These are phyloP conservation scores for Leishmania major DNA, from an alignment of 208 protist species.

Conservation along the genomic window DNA sequence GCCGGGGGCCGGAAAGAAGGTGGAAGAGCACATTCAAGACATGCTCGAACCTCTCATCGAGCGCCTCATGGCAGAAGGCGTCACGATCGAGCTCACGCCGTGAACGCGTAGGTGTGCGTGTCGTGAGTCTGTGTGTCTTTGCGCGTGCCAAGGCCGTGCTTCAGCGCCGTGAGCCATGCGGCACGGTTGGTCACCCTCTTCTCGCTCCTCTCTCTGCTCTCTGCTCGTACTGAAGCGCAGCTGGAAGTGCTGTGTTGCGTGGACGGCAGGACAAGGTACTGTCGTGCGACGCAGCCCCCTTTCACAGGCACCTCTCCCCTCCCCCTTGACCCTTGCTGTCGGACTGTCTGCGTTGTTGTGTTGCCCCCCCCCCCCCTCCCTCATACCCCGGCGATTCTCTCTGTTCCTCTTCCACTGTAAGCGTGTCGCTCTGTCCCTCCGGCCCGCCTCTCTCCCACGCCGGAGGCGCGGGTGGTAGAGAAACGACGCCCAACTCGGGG, in stretches of 20 bases:
- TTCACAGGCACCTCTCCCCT: background rate
- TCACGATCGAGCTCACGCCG: conserved; percentile 41
- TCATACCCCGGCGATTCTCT: background rate
- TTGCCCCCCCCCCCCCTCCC: background rate
- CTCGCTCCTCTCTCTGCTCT: background rate
- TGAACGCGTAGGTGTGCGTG: background rate
- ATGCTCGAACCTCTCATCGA: conserved; percentile 84
- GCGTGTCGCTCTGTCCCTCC: background rate
- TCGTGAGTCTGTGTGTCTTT: background rate
- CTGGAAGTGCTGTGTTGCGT: background rate
- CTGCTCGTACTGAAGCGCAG: background rate
- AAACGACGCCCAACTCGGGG: background rate
- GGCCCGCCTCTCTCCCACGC: background rate
- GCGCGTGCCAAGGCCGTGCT: background rate
- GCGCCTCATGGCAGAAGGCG: conserved; percentile 80
- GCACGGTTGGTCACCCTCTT: background rate
- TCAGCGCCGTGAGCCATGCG: background rate
- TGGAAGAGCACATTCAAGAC: conserved; percentile 74
- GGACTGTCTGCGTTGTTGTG: background rate
- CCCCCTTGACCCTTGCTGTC: background rate
- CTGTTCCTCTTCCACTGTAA: background rate
- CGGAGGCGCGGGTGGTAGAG: background rate
- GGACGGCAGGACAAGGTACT: too few species aligned
- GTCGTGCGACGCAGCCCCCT: background rate
- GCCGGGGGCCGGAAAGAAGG: conserved; percentile 71